Evolutionary conservation across 2,329 filamentous ascomycete genomes (phyloP), one percentile per base, ranked within the genome.

Genomic region (Fusarium praegraminearum): DNA sequence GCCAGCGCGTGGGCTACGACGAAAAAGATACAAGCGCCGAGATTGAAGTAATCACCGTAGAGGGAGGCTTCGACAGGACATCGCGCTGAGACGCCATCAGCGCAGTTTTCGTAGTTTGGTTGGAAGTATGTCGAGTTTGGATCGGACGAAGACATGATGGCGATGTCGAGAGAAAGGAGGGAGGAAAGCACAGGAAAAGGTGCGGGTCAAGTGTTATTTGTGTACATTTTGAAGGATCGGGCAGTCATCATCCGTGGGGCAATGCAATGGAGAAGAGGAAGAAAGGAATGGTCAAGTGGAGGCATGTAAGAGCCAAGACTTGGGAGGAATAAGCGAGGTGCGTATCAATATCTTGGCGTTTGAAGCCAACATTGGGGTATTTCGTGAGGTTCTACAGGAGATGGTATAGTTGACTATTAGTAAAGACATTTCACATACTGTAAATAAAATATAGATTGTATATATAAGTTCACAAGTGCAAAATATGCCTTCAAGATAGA

Each of bases 1-100:
- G 77, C 77, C 33, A 81, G 24, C 22, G 68, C 74, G 64, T 81
- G 78, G 40, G 79, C 66, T 28, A 74, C 74, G 51, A 80, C 73
- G 56, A 83, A 78, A 63, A 83, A 75, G 32, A 69, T 33, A 26
- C 72, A 74, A 1, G 63, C 74, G 9, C 73, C 73, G 11, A 70
- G 46, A 8, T 30, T 73, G 53, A 75, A 75, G 30, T 73, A 74
- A 18, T 67, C 73, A 0, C 75, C 75, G 3, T 75, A 76, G 1
- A 75, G 35, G 2, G 74, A 72, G 6, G 65, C 44, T 22, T 70
- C 65, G n/a, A 76, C 74, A 1, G 74, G 74, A 8, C 59, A 69
- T 64, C 43, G 57, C 4, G 63, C 62, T 0, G 69, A 54, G 12
- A 71, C 59, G 6, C 62, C 69, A 44, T 43, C 49, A 10, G 53